Conservation (phyloP, 2,329 filamentous ascomycete genomes). For the Colletotrichum sp. region DNA sequence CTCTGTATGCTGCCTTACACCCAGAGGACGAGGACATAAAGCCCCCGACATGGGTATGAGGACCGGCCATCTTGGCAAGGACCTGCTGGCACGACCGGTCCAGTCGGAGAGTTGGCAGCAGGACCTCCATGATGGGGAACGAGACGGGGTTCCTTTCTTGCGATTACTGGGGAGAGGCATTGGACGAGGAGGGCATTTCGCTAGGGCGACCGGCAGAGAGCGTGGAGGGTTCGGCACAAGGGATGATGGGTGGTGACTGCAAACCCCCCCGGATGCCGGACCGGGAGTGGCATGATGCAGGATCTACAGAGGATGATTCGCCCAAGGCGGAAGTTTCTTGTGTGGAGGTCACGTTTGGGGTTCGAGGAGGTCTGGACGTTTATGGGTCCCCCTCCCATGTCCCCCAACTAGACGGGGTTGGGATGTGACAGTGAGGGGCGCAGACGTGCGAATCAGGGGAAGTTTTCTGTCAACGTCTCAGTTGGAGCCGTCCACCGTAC, state of each 20-base stretch:
- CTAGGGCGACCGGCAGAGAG: neutral
- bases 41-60: neutral
- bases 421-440: neutral
- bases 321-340: neutral
- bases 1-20: neutral
- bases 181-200: neutral
- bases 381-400: neutral
- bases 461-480: neutral
- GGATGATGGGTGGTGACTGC: neutral
- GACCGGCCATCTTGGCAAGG: conserved; percentile 6
- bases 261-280: neutral
- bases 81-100: neutral
- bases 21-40: neutral
- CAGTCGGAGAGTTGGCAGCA: neutral
- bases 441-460: neutral
- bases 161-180: neutral
- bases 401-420: neutral
- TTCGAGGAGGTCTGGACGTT: neutral
- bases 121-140: neutral
- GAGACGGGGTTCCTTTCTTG: neutral
- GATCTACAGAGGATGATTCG: conserved; percentile 3
- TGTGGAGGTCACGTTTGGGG: neutral
- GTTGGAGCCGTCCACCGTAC: neutral
- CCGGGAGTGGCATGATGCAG: neutral
- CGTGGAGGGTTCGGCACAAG: neutral